Base-by-base conservation (phyloP, 2,329 filamentous ascomycete genomes). In the Pseudopithomyces chartarum region DNA sequence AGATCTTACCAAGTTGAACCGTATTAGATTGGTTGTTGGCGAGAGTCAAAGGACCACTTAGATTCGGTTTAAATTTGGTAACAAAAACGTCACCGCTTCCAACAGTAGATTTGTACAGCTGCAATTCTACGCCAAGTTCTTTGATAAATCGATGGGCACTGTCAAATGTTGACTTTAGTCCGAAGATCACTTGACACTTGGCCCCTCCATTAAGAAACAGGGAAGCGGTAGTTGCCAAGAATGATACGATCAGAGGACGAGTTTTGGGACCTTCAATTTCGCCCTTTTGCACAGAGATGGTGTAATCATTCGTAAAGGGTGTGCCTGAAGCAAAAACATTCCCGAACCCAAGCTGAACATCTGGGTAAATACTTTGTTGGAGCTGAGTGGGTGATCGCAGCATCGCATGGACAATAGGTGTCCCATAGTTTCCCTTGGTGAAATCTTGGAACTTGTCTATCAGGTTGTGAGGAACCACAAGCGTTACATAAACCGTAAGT, bases 31-130 rank as follows among this genome's bases (percentile, higher is more conserved):
- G 15, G 15, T 13, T 40, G 12, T 19, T 22, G 39, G 39, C 20
- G 15, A 42, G 39, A 22, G 20, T 19, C 39, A 42, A 6, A 22
- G 51, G 43, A 10, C 60, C 59, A 17, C 22, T 22, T 51, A 65
- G 52, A 47, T 73, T 71, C 12, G 72, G 72, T 12, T 58, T 56
- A 34, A 66, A 52, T 29, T 64, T 59, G 1, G 70, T 69, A 29
- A 75, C 58, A 52, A 62, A 73, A 8, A 73, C 65, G 32, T 62
- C 46, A 11, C 49, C 49, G 11, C 56, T 12, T 15, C 46, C 57
- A 2, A 63, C 20, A 19, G 34, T 29, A 10, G 59, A 51, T n/a
- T 50, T 32, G 32, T 59, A 50, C 12, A 64, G 1, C 5, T 52
- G 43, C n/a, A 65, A 20, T 1, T 34, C 11, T 7, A 45, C 4